Evolutionary conservation across 1,139 yeast species (phyloP), one percentile per base, ranked within the genome.

Genomic region (Casaregolazyma suthepensis): DNA sequence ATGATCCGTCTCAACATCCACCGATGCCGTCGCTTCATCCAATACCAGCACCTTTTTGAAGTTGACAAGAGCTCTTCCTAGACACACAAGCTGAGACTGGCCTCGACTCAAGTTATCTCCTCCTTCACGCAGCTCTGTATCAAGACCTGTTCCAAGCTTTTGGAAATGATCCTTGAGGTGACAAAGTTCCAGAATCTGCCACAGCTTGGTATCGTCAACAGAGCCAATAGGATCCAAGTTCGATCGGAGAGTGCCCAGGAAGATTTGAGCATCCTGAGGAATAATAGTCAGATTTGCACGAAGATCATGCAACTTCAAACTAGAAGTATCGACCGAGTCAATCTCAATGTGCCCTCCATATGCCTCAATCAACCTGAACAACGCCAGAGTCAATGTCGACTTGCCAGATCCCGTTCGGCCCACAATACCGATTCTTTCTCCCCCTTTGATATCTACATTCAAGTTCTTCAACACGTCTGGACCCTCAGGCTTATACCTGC

Each of bases 1-100:
- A 57, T 77, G 77, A 62, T 87, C 95, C 0, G 95, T 87, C 63
- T 85, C 85, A 19, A 83, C 80, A 66, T 87, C 96, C 22, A 87
- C 90, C 1, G 93, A 85, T 0, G 95, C 91, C 0, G 95, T 87
- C 0, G 95, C 95, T 68, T 87, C 96, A 65, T 87, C 95, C 46
- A 87, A 71, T 22, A 87, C 78, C 54, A 87, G 71, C 35, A 87
- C 78, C 56, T 78, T 81, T 2, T 89, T 80, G n/a, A 77, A 75
- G 52, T 76, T 76, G 57, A 87, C 71, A 47, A 87, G 71, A 0
- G 90, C 94, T 56, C 95, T 74, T 0, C 90, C 87, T 37, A 87
- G 72, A 60, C 93, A 85, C 66, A 87, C 71, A 50, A 87, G 71
- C 69, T 87, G 96, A 48, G 87, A 74, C 66, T 87, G 94, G 1